Base-by-base conservation (phyloP, 2,329 filamentous ascomycete genomes). In the Pseudohalonectria lignicola region DNA sequence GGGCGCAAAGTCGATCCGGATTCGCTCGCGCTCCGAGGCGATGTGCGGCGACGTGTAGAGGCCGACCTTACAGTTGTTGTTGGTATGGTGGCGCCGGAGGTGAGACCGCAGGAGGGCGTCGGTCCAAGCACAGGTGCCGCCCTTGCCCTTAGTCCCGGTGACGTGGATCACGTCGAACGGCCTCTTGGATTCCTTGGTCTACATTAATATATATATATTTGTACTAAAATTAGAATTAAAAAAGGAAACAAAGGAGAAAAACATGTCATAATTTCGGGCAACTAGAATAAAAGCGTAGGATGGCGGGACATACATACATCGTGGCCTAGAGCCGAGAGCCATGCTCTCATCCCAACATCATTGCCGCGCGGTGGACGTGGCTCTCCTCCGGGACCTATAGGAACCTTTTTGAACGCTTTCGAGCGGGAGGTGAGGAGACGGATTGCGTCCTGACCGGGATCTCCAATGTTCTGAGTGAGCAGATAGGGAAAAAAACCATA, bases 21-120 rank as follows among this genome's bases (percentile, higher is more conserved):
- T 33, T 9, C 36, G 20, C 30, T 38, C 30, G 20, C 36, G 36
- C 36, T 31, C 29, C 17, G 30, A 32, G 10, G 31, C 30, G 10
- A 38, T 31, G 36, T 38, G 30, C 20, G 36, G 36, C 20, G 36
- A 31, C 5, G 36, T 33, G 30, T 38, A 38, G n/a, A 31, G 36
- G 20, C 36, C 36, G 29, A 38, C 29, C 30, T 19, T 38, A 44
- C 61, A 41, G 23, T 8, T 12, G 8, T 26, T 26, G 8, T 26
- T 26, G 8, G 23, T 26, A 26, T 26, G 23, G 8, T 21, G 20
- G 36, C 29, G 7, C 15, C 19, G 15, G 36, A 38, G 19, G 20
- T 38, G 30, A n/a, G 36, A 25, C 19, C 30, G 36, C 19, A 38
- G 36, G 12, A 38, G 36, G 36, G 21, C 29, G 15, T 38, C 29